Conservation (phyloP, 1,139 yeast species). For the Lodderomyces oxycetoniae region DNA sequence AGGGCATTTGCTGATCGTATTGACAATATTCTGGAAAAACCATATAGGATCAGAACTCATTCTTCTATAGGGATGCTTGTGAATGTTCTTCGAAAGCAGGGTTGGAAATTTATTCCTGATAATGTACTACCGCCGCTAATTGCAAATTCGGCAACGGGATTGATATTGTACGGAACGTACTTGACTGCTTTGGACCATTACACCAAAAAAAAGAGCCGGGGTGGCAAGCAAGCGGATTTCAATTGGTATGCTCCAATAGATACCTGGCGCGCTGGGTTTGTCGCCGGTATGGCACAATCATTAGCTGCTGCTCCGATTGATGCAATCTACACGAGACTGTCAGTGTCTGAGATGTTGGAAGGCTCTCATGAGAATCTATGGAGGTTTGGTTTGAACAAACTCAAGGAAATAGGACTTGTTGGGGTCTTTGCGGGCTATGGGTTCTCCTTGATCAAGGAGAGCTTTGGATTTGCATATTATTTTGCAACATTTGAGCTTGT, state of each 20-base stretch:
- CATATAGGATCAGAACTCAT: conserved; percentile 69
- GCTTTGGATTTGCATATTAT: conserved; percentile 81
- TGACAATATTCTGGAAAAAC: conserved; percentile 48
- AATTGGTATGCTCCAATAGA: conserved; percentile 38
- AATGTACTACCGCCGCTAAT: conserved; percentile 80
- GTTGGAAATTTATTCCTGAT: conserved; percentile 85
- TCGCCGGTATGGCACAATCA: conserved; percentile 85
- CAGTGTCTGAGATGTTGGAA: conserved; percentile 65
- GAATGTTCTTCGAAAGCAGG: conserved; percentile 68
- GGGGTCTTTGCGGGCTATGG: conserved; percentile 92
- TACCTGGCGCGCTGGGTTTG: conserved; percentile 73
- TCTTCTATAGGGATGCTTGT: conserved; percentile 70
- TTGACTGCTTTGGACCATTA: conserved; percentile 45
- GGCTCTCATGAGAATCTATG: conserved; percentile 71
- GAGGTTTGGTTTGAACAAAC: conserved; percentile 66
- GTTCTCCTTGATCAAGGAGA: conserved; percentile 71
- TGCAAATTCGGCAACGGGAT: conserved; percentile 84
- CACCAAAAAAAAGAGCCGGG: conserved; percentile 12
- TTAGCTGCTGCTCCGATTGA: conserved; percentile 94
- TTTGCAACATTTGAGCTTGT: conserved; percentile 83
- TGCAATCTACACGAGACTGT: conserved; percentile 80
- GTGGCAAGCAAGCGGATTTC: conserved; percentile 10
- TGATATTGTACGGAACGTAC: conserved; percentile 79
- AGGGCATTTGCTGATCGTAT: conserved; percentile 47
- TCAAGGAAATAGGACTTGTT: conserved; percentile 67